phyloP scores from a whole-genome alignment of 2,329 filamentous ascomycete genomes.

The Acephala macrosclerotiorum region DNA sequence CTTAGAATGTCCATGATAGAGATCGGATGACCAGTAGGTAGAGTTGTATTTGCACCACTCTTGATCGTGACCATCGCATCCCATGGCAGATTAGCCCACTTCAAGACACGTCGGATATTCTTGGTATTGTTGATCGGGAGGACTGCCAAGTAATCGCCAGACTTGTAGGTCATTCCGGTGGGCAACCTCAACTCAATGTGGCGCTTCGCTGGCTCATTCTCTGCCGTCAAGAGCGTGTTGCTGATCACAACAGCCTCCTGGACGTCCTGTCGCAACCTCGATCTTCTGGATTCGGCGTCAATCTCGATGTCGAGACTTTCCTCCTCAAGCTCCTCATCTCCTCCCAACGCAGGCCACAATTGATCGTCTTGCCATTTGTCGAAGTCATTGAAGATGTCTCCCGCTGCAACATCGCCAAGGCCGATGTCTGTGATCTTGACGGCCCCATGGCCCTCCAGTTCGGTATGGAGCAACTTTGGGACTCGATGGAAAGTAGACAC shows the following conservation, averaged over 20 bases:
- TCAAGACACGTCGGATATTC: constrained; percentile 49
- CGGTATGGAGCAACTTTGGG: constrained; percentile 64
- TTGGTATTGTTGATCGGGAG: constrained; percentile 25
- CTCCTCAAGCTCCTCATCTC: constrained; percentile 29
- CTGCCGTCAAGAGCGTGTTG: constrained; percentile 58
- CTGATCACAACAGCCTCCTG: constrained; percentile 65
- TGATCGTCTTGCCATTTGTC: constrained; percentile 71
- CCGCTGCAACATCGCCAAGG: constrained; percentile 23
- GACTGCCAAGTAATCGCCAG: constrained; percentile 28
- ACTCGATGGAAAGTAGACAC: constrained; percentile 70
- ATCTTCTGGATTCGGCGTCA: constrained; percentile 35
- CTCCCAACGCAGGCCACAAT: constrained; percentile 52
- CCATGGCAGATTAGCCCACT: constrained; percentile 63
- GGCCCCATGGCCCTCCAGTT: constrained; percentile 17
- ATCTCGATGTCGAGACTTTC: constrained; percentile 33
- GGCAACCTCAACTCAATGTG: constrained; percentile 55
- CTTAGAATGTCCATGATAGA: constrained; percentile 61
- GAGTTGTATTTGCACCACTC: constrained; percentile 39
- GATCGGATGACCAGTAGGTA: constrained; percentile 55
- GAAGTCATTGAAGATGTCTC: constrained; percentile 74
- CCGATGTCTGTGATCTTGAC: constrained; percentile 20
- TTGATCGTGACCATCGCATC: constrained; percentile 62
- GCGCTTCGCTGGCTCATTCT: constrained; percentile 63
- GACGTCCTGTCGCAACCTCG: constrained; percentile 65
- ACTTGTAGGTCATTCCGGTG: constrained; percentile 20